phyloP scores from a whole-genome alignment of 108 stramenopile species.

The Cyclotella cryptica region DNA sequence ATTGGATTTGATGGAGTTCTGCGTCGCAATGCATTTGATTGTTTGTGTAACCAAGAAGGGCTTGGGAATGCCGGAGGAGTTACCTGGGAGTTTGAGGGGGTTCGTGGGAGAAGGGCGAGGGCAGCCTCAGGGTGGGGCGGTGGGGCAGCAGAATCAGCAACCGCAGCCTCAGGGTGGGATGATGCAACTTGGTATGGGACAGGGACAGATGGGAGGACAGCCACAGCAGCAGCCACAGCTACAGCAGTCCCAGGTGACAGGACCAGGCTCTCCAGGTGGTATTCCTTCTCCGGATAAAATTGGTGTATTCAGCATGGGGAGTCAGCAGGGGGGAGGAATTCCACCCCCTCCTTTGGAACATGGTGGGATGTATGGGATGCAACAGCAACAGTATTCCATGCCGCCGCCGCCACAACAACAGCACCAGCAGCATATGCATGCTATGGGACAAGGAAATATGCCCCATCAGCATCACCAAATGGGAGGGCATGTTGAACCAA shows the following conservation, averaged over 20 bases:
- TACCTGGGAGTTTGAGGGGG: slow-evolving; percentile 68
- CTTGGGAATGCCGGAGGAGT: slow-evolving; percentile 62
- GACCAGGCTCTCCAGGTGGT: slow-evolving; percentile 10
- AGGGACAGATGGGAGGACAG: slow-evolving; percentile 8
- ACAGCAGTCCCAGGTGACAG: not conserved
- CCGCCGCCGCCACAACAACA: slow-evolving; percentile 44
- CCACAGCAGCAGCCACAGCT: slow-evolving; percentile 20
- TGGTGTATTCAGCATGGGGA: not conserved
- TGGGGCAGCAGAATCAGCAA: not conserved
- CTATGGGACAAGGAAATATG: slow-evolving; percentile 1
- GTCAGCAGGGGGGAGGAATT: not conserved
- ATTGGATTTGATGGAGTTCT: slow-evolving; percentile 89
- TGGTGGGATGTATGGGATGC: slow-evolving; percentile 9
- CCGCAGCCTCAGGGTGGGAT: slow-evolving; percentile 4
- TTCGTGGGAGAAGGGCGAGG: slow-evolving; percentile 53
- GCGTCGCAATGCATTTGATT: slow-evolving; percentile 96
- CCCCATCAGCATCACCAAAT: slow-evolving; percentile 24
- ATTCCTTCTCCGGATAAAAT: slow-evolving; percentile 37
- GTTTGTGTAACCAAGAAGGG: slow-evolving; percentile 92
- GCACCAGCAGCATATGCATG: not conserved
- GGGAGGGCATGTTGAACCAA: slow-evolving; percentile 43
- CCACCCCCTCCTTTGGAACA: not conserved
- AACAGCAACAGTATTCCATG: slow-evolving; percentile 41
- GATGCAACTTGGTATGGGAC: not conserved
- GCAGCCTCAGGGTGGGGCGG: slow-evolving; percentile 25